Evolutionary conservation across 2,329 filamentous ascomycete genomes (phyloP).

Genomic region (Phyllosticta citribraziliensis): DNA sequence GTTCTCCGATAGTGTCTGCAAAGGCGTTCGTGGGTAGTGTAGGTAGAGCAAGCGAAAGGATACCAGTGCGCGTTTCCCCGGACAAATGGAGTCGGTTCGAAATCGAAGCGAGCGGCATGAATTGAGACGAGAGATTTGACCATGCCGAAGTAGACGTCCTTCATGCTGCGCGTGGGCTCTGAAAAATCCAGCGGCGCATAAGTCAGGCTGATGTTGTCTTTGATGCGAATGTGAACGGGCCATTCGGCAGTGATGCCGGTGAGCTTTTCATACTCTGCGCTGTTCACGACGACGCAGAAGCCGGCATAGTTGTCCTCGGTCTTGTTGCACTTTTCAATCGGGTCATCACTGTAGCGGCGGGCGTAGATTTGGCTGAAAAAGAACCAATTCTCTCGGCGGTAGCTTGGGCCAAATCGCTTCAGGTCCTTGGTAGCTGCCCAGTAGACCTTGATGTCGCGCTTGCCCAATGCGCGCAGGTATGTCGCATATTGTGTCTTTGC

Average conservation of each 20-base stretch:
- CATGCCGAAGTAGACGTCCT: constrained; percentile 1
- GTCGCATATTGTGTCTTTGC: constrained; percentile 10
- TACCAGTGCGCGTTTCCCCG: constrained; percentile 6
- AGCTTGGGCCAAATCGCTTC: not conserved
- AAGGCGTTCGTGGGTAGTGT: not conserved
- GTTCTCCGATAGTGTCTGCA: not conserved
- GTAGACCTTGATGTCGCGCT: constrained; percentile 3
- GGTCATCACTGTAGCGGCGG: constrained; percentile 2
- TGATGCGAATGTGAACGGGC: not conserved
- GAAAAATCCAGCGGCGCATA: not conserved
- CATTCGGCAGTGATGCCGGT: not conserved
- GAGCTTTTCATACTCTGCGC: not conserved
- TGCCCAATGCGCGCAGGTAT: not conserved
- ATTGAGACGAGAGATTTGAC: not conserved
- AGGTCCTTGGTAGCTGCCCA: constrained; percentile 3
- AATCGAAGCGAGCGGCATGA: not conserved
- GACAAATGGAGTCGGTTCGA: not conserved
- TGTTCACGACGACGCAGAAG: constrained; percentile 4
- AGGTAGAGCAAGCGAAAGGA: not conserved
- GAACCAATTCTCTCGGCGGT: not conserved
- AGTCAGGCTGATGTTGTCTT: constrained; percentile 1
- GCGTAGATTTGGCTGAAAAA: not conserved
- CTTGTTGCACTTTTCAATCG: not conserved
- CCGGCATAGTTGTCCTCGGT: not conserved
- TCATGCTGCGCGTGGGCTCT: not conserved